Evolutionary conservation across 1,284 basidiomycete species (phyloP).

Genomic region (Meira miltonrushii): DNA sequence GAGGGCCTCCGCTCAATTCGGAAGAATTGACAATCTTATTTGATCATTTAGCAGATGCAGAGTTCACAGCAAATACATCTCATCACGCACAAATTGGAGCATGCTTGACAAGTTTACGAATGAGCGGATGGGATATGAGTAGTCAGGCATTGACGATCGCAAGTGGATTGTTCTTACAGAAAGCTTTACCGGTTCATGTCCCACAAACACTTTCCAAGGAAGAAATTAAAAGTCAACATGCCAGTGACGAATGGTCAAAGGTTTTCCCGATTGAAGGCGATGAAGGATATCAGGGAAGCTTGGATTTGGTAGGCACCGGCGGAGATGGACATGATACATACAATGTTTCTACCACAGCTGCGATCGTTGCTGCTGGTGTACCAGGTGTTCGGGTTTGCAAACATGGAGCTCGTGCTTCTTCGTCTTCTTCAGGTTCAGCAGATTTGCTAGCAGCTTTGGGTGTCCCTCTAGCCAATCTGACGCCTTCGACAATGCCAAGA

Average conservation of each 20-base stretch:
- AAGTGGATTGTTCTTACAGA: slow-evolving; percentile 33
- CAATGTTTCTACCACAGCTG: slow-evolving; percentile 94
- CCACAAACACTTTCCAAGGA: neutral
- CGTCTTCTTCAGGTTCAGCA: slow-evolving; percentile 88
- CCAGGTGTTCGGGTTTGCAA: slow-evolving; percentile 82
- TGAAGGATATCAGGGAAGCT: slow-evolving; percentile 32
- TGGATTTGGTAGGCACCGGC: slow-evolving; percentile 66
- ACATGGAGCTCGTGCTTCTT: slow-evolving; percentile 91
- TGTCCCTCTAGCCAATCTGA: slow-evolving; percentile 67
- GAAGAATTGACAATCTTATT: slow-evolving; percentile 34
- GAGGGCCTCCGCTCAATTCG: slow-evolving; percentile 22
- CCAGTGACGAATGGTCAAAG: slow-evolving; percentile 5
- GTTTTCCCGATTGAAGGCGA: slow-evolving; percentile 11
- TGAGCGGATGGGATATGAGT: slow-evolving; percentile 36
- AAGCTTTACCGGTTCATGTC: slow-evolving; percentile 26
- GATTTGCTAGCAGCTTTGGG: slow-evolving; percentile 82
- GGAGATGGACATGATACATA: slow-evolving; percentile 96
- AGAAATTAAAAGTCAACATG: neutral
- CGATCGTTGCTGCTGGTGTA: slow-evolving; percentile 86
- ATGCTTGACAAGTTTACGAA: slow-evolving; percentile 41
- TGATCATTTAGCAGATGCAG: slow-evolving; percentile 43
- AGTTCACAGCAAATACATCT: slow-evolving; percentile 39
- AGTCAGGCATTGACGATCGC: slow-evolving; percentile 38
- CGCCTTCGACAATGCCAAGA: slow-evolving; percentile 55
- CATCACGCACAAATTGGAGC: slow-evolving; percentile 47